Conservation (phyloP, 768 basidiomycete genomes). For the Lactarius vividus region DNA sequence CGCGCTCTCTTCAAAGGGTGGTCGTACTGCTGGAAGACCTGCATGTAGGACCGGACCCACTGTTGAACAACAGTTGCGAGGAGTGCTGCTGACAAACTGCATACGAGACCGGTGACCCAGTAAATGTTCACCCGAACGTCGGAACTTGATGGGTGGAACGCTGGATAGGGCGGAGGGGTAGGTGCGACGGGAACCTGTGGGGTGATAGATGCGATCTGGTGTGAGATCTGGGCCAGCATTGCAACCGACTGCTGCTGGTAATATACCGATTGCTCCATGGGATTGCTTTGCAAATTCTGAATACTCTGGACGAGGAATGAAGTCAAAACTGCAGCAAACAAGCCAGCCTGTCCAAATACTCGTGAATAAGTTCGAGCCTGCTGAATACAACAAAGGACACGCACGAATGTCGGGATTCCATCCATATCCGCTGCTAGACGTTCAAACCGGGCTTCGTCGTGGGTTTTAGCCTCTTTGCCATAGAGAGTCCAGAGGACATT, state of each 20-base stretch:
- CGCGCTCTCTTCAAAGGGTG: too few relatives aligned
- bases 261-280: not conserved
- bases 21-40: too few relatives aligned
- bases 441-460: not conserved
- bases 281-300: not conserved
- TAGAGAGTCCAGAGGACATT: not conserved
- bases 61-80: too few relatives aligned
- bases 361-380: not conserved
- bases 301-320: not conserved
- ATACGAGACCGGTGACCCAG: not conserved
- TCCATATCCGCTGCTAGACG: not conserved
- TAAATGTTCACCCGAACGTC: not conserved
- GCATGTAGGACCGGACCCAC: too few relatives aligned
- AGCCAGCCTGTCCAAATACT: not conserved
- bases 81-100: not conserved
- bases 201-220: too few relatives aligned
- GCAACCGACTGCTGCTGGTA: too few relatives aligned
- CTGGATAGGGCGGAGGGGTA: not conserved
- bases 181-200: not conserved
- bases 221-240: too few relatives aligned
- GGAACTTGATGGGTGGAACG: not conserved
- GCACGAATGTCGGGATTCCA: not conserved
- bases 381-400: not conserved
- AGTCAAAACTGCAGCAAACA: not conserved
- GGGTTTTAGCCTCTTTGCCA: not conserved